Conservation (phyloP, 2,329 filamentous ascomycete genomes). For the Phaeosphaeriaceae sp. region DNA sequence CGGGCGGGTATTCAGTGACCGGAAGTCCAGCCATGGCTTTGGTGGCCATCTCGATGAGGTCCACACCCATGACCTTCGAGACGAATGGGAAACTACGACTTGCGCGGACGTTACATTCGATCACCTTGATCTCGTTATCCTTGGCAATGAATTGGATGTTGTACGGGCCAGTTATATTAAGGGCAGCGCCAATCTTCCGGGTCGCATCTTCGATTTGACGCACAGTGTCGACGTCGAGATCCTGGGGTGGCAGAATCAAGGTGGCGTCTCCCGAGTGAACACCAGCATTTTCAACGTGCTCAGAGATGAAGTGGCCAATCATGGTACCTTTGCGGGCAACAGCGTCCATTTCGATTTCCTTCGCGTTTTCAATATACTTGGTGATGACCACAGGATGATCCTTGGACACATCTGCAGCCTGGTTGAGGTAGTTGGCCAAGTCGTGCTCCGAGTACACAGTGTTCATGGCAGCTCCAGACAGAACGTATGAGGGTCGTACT, state of each 20-base stretch:
- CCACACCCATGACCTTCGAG: conserved; percentile 97
- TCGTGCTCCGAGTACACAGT: conserved; percentile 97
- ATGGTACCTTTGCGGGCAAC: conserved; percentile 89
- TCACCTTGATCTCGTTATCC: conserved; percentile 99
- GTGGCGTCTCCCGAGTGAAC: conserved; percentile 98
- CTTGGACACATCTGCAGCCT: conserved; percentile 90
- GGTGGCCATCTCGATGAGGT: conserved; percentile 97
- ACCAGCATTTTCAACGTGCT: conserved; percentile 98
- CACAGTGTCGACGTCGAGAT: conserved; percentile 88
- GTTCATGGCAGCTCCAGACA: conserved; percentile 98
- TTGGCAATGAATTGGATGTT: conserved; percentile 99
- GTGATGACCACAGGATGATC: conserved; percentile 98
- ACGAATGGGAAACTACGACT: conserved; percentile 98
- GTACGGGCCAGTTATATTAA: conserved; percentile 95
- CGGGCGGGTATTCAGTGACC: conserved; percentile 80
- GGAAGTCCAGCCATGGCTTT: conserved; percentile 92
- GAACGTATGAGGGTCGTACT: conserved; percentile 93
- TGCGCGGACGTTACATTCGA: conserved; percentile 97
- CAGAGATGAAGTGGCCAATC: conserved; percentile 95
- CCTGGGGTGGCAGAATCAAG: conserved; percentile 91
- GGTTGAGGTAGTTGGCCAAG: conserved; percentile 83
- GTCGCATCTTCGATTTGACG: conserved; percentile 92
- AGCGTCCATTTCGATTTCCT: conserved; percentile 99
- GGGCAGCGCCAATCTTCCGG: conserved; percentile 88
- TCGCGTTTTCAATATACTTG: conserved; percentile 99